Evolutionary conservation across 169 alveolate genomes (phyloP).

Genomic region (Cyclospora cayetanensis): DNA sequence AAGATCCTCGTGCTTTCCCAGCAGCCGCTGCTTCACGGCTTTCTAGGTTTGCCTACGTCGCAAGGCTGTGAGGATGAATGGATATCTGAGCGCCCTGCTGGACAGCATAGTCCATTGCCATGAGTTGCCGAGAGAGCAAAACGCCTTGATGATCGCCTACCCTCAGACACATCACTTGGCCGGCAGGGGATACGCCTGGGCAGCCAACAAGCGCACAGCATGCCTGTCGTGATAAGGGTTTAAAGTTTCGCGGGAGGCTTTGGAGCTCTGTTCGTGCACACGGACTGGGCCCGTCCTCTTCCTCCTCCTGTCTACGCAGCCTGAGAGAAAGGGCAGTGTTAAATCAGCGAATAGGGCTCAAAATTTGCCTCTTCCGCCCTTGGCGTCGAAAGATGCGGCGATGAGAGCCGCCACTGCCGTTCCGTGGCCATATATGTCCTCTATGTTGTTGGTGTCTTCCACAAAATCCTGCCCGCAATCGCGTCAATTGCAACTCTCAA

Average conservation of each 20-base stretch:
- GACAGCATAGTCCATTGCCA: neutral
- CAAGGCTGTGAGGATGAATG: neutral
- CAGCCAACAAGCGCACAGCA: too few relatives aligned
- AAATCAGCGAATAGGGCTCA: slow-evolving; percentile 20
- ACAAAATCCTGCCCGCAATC: neutral
- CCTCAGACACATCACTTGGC: neutral
- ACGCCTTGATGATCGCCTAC: neutral
- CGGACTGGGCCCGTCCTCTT: too few relatives aligned
- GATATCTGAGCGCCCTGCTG: slow-evolving; percentile 20
- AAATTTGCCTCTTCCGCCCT: neutral
- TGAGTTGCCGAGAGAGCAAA: neutral
- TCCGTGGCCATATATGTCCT: neutral
- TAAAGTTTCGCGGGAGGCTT: neutral
- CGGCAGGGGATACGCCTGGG: neutral
- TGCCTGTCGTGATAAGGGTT: neutral
- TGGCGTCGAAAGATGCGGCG: neutral
- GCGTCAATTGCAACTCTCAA: too few relatives aligned
- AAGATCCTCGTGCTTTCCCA: too few relatives aligned
- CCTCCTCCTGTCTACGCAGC: too few relatives aligned
- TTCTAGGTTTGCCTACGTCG: slow-evolving; percentile 6
- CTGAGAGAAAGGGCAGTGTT: too few relatives aligned
- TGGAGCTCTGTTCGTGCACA: too few relatives aligned
- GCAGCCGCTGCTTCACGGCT: too few relatives aligned
- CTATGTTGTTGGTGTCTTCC: neutral
- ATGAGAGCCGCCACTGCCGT: neutral